These are phyloP conservation scores for Trichoderma guizhouense DNA, from an alignment of 2,329 filamentous ascomycete genomes.

Conservation along the genomic window DNA sequence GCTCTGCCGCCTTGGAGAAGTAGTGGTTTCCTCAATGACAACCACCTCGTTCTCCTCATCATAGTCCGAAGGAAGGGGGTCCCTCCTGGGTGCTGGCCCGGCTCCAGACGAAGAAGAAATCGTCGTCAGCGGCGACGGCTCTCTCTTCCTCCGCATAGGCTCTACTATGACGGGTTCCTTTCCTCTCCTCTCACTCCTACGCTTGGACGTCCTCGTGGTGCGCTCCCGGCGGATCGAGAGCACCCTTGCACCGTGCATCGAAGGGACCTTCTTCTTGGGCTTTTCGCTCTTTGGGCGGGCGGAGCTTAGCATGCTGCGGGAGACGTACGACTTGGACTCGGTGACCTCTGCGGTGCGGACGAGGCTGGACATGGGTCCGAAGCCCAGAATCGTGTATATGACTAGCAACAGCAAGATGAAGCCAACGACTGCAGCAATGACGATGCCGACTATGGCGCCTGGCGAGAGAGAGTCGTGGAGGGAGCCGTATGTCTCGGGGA, in stretches of 20 bases:
- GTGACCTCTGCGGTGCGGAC: background rate
- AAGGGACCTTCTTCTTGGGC: conserved; percentile 8
- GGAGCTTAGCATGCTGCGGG: conserved; percentile 21
- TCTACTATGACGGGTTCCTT: conserved; percentile 23
- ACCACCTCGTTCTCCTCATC: conserved; percentile 39
- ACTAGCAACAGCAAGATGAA: conserved; percentile 53
- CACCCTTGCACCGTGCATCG: conserved; percentile 17
- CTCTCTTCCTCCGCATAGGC: conserved; percentile 7
- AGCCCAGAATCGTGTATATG: conserved; percentile 48
- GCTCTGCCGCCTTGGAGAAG: conserved; percentile 24
- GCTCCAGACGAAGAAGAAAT: conserved; percentile 3
- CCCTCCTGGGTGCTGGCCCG: background rate
- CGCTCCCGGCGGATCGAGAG: conserved; percentile 13
- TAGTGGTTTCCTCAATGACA: conserved; percentile 35
- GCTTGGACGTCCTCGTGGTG: conserved; percentile 31
- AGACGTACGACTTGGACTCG: conserved; percentile 9
- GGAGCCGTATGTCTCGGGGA: conserved; percentile 36
- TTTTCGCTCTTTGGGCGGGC: conserved; percentile 14
- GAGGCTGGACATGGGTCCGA: conserved; percentile 34
- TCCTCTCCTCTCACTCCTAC: conserved; percentile 17
- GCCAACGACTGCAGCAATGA: conserved; percentile 45
- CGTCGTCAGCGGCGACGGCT: conserved; percentile 27
- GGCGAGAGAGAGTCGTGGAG: conserved; percentile 40
- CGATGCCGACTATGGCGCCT: conserved; percentile 42
- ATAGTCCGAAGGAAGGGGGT: conserved; percentile 27